These are phyloP conservation scores for Aegilops tauschii DNA, from an alignment of 176 grass and related monocot genomes.

Conservation along the genomic window DNA sequence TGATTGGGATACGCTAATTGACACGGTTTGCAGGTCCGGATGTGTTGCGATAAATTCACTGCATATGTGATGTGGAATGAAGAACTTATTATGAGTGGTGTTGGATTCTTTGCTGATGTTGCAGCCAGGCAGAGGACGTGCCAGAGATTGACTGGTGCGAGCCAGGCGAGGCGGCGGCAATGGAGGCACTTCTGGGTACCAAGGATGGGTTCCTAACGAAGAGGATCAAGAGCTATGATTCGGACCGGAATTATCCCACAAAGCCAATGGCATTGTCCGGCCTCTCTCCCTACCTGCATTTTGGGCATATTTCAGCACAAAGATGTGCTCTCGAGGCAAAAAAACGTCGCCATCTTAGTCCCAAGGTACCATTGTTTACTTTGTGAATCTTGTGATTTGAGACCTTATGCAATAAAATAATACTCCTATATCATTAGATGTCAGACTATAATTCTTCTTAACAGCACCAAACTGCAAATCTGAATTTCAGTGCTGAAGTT, in stretches of 20 bases:
- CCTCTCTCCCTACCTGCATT: constrained; percentile 91
- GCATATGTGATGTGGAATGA: background rate
- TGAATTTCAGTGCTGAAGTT: background rate
- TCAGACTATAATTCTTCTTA: background rate
- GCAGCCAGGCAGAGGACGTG: constrained; percentile 75
- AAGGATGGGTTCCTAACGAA: constrained; percentile 79
- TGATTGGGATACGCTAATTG: constrained; percentile 63
- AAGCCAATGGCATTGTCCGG: constrained; percentile 64
- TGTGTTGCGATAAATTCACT: background rate
- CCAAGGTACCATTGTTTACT: constrained; percentile 45
- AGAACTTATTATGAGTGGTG: background rate
- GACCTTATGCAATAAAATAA: background rate
- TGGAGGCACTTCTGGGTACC: constrained; percentile 54
- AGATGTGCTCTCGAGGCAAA: constrained; percentile 77
- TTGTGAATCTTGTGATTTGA: background rate
- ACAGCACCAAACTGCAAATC: background rate
- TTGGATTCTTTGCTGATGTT: background rate
- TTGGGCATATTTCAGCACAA: constrained; percentile 94
- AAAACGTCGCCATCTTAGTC: constrained; percentile 45
- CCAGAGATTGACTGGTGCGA: constrained; percentile 81
- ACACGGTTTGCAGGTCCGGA: constrained; percentile 49
- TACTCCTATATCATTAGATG: constrained; percentile 8
- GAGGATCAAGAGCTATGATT: constrained; percentile 77
- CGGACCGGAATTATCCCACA: constrained; percentile 67
- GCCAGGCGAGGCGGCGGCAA: constrained; percentile 64